Evolutionary conservation across 495 filamentous ascomycete genomes (phyloP), one percentile per base, ranked within the genome.

Genomic region (Trichoderma asperelloides): DNA sequence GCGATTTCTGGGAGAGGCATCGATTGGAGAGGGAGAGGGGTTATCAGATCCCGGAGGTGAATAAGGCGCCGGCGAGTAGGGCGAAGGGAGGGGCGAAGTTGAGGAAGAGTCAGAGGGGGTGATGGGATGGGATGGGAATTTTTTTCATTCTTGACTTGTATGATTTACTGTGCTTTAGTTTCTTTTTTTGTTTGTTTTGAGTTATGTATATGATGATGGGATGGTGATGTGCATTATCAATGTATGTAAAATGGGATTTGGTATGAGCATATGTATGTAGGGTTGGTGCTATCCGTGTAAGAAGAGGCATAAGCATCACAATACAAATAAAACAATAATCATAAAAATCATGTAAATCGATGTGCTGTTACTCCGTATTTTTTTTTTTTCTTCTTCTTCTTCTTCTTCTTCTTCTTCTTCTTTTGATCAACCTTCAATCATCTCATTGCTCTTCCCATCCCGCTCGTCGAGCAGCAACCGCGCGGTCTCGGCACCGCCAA

Each of bases 1-100:
- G 68, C 64, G 80, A 82, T 62, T 80, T 80, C 47, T 82, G 80
- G 80, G 79, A 73, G 30, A 74, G 70, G 65, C 69, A 80, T 62
- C 75, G 75, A 66, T 68, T 70, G 41, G 73, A 79, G 65, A 70
- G 72, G 8, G 68, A 51, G 15, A 67, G 60, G 65, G 70, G 69
- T 63, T 78, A 80, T 66, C 71, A 76, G 67, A 80, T 81, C 64
- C 79, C 80, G n/a, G 76, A 76, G 33, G 67, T 76, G 62, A 82
- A 82, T 62, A 68, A 75, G 25, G 76, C 73, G 72, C n/a, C 27
- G 15, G 15, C 3, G 67, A 49, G 41, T 12, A 45, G n/a, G 43
- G 3, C 13, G 23, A 37, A 15, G 28, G 37, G 28, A 18, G 40
- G 13, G 63, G 23, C 23, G n/a, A 65, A 41, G 64, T 30, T 30